These are phyloP conservation scores for Camellia lanceoleosa DNA, from an alignment of 148 eudicot species.

Conservation along the genomic window DNA sequence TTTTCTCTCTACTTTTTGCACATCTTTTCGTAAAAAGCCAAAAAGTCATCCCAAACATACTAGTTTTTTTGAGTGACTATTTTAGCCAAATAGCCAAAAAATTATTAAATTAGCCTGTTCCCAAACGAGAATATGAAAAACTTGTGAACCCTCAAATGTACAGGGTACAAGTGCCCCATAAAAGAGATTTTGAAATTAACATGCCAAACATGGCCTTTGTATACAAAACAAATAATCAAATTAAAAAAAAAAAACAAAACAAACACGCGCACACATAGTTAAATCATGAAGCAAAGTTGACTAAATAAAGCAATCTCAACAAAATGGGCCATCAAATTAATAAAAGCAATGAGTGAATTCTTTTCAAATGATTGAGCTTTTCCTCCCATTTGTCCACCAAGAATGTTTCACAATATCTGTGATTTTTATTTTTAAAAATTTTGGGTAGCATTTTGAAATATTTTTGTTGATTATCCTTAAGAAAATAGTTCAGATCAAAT, in stretches of 20 bases:
- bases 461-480: neutral
- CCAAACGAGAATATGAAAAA: too few relatives aligned
- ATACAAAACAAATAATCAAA: too few relatives aligned
- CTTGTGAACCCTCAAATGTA: neutral
- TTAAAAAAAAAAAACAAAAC: too few relatives aligned
- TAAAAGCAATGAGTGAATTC: neutral
- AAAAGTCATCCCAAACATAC: too few relatives aligned
- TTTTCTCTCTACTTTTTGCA: too few relatives aligned
- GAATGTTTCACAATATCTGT: neutral
- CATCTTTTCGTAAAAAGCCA: too few relatives aligned
- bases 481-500: neutral
- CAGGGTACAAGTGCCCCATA: neutral
- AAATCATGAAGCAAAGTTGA: neutral
- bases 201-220: too few relatives aligned
- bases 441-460: neutral
- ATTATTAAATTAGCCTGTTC: too few relatives aligned
- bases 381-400: constrained; percentile 8
- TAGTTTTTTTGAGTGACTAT: too few relatives aligned
- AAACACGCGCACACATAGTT: neutral
- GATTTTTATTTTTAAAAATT: neutral
- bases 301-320: neutral
- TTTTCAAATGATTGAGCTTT: neutral
- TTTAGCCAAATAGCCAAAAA: too few relatives aligned
- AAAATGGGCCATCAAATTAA: neutral
- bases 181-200: too few relatives aligned